phyloP scores from a whole-genome alignment of 140 eudicot genomes.

The Stevia rebaudiana region DNA sequence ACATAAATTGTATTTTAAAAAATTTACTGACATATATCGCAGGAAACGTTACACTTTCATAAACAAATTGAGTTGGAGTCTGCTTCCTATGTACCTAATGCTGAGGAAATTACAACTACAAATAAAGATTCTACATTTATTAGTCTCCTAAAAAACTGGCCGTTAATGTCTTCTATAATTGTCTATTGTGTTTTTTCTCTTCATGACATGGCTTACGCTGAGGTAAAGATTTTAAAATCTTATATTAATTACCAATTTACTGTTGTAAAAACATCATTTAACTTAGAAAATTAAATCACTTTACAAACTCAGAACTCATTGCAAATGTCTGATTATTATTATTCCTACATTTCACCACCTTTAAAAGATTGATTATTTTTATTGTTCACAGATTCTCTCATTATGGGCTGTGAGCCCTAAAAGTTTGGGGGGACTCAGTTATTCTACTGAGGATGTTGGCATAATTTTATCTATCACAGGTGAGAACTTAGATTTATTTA shows the following conservation, averaged over 20 bases:
- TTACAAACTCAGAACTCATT: not conserved
- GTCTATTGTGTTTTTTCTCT: slow-evolving; percentile 70
- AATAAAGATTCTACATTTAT: slow-evolving; percentile 11
- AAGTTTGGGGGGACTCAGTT: slow-evolving; percentile 62
- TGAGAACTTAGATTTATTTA: slow-evolving; percentile 7
- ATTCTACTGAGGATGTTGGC: slow-evolving; percentile 64
- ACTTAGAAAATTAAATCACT: not conserved
- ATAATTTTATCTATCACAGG: slow-evolving; percentile 63
- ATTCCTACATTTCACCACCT: not conserved
- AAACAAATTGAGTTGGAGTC: slow-evolving; percentile 46
- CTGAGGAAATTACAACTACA: not conserved
- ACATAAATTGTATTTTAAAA: not conserved
- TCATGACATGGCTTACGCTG: slow-evolving; percentile 83
- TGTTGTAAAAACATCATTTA: not conserved
- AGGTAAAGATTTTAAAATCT: slow-evolving; percentile 35
- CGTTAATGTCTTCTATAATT: slow-evolving; percentile 70
- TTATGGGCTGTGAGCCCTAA: slow-evolving; percentile 87
- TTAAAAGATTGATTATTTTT: not conserved
- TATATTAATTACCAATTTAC: not conserved
- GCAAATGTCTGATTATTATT: slow-evolving; percentile 16
- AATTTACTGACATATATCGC: too few species aligned
- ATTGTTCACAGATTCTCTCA: slow-evolving; percentile 59
- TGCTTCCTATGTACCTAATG: not conserved
- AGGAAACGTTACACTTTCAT: slow-evolving; percentile 81
- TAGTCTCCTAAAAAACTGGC: slow-evolving; percentile 77